Evolutionary conservation across 2,329 filamentous ascomycete genomes (phyloP).

Genomic region (Microsporum ferrugineum): DNA sequence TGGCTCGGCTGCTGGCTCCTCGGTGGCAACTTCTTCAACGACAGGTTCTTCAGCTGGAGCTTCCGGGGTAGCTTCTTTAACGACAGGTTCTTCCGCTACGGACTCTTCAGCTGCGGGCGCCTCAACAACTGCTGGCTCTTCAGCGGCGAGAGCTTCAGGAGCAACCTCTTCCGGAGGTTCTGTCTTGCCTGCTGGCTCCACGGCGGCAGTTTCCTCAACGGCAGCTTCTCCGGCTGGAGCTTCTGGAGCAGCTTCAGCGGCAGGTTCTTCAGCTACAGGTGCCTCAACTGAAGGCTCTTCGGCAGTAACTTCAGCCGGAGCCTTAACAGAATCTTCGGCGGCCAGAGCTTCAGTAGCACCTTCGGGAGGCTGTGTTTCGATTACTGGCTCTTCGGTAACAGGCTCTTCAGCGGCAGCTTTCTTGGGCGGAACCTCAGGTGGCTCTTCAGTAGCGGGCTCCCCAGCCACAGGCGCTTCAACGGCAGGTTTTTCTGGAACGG

Average conservation of each 20-base stretch:
- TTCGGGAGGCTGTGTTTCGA: conserved; percentile 11
- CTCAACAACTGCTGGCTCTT: conserved; percentile 8
- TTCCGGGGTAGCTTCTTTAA: no score
- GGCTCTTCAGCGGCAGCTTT: conserved; percentile 13
- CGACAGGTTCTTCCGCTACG: conserved; percentile 6
- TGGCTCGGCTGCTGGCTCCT: neutral
- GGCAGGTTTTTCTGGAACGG: conserved; percentile 6
- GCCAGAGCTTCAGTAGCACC: conserved; percentile 13
- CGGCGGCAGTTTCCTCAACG: neutral
- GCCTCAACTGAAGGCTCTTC: conserved; percentile 13
- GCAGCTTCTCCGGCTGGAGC: neutral
- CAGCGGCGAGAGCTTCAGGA: conserved; percentile 5
- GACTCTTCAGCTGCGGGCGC: conserved; percentile 11
- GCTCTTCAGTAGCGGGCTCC: conserved; percentile 9
- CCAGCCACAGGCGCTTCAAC: neutral
- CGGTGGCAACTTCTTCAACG: neutral
- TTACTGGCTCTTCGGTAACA: conserved; percentile 11
- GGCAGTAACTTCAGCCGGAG: conserved; percentile 14
- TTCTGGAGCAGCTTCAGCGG: no score
- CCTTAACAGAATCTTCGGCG: conserved; percentile 11
- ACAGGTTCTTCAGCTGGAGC: neutral
- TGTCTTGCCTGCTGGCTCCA: neutral
- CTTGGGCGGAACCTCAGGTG: conserved; percentile 8
- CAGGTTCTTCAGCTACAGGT: conserved; percentile 7
- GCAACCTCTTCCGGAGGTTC: conserved; percentile 7